Conservation (phyloP, 768 basidiomycete species). For the Polyporus arcularius region DNA sequence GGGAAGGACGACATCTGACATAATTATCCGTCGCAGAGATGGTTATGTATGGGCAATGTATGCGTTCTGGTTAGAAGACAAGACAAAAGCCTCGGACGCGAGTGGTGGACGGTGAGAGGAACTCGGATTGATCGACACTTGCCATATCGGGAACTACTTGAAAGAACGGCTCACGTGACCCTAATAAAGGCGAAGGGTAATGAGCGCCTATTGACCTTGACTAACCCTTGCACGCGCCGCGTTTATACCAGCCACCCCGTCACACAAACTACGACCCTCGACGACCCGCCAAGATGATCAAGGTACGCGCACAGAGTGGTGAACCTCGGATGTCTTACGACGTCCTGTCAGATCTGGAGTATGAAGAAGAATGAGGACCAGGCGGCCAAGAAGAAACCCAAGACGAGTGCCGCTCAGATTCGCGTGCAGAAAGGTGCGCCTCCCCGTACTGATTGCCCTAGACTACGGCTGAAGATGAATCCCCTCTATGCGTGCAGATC, state of each 20-base stretch:
- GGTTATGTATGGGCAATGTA: background rate
- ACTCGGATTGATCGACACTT: background rate
- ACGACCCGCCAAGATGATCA: conserved; percentile 17
- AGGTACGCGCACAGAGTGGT: conserved; percentile 1
- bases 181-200: background rate
- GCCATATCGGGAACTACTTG: conserved; percentile 3
- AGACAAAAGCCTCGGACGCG: background rate
- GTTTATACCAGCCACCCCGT: background rate
- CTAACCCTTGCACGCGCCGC: conserved; percentile 19
- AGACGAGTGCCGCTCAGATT: conserved; percentile 97
- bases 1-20: conserved; percentile 57
- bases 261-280: background rate
- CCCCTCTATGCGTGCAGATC: conserved; percentile 50
- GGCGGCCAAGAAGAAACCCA: conserved; percentile 96
- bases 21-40: conserved; percentile 3
- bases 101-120: background rate
- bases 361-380: conserved; percentile 99
- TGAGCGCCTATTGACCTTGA: conserved; percentile 11
- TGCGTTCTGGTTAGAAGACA: background rate
- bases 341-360: conserved; percentile 80
- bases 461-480: background rate
- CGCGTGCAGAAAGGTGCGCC: conserved; percentile 95
- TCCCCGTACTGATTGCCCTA: background rate
- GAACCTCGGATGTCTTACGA: background rate
- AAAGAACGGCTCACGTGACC: conserved; percentile 6